Evolutionary conservation across 768 basidiomycete species (phyloP).

Genomic region (Coprinellus micaceus): DNA sequence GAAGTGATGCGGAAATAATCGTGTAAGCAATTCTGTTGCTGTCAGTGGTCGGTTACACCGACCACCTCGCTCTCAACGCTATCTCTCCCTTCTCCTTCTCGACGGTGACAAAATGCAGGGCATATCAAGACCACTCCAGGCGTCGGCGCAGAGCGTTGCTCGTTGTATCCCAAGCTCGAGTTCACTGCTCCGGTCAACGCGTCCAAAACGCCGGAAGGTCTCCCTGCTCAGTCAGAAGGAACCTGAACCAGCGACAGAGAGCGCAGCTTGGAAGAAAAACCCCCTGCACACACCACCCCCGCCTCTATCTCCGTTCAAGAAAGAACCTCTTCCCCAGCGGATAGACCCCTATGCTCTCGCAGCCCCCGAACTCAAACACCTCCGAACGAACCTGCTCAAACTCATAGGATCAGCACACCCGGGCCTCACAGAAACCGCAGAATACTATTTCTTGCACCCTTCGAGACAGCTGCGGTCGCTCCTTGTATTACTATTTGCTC

Average conservation of each 20-base stretch:
- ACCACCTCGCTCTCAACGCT: neutral
- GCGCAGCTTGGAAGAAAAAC: slow-evolving; percentile 15
- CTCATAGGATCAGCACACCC: slow-evolving; percentile 90
- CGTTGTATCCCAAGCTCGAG: slow-evolving; percentile 5
- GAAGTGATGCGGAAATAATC: slow-evolving; percentile 18
- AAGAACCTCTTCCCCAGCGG: slow-evolving; percentile 2
- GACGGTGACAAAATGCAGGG: too few species aligned
- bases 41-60: neutral
- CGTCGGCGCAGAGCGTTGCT: neutral
- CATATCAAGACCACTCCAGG: slow-evolving; percentile 1
- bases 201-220: slow-evolving; percentile 32
- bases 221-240: slow-evolving; percentile 39
- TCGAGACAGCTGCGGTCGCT: slow-evolving; percentile 90
- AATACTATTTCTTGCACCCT: slow-evolving; percentile 87
- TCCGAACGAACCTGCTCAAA: slow-evolving; percentile 68
- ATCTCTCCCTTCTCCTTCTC: neutral
- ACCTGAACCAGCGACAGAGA: slow-evolving; percentile 23
- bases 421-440: slow-evolving; percentile 79
- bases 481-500: slow-evolving; percentile 83
- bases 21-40: slow-evolving; percentile 14
- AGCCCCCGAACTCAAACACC: slow-evolving; percentile 63
- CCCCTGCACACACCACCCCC: slow-evolving; percentile 22
- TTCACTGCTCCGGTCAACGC: slow-evolving; percentile 18
- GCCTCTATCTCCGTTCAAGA: slow-evolving; percentile 5
- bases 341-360: slow-evolving; percentile 68